phyloP scores from a whole-genome alignment of 495 filamentous ascomycete genomes.

The Acidiella bohemica region DNA sequence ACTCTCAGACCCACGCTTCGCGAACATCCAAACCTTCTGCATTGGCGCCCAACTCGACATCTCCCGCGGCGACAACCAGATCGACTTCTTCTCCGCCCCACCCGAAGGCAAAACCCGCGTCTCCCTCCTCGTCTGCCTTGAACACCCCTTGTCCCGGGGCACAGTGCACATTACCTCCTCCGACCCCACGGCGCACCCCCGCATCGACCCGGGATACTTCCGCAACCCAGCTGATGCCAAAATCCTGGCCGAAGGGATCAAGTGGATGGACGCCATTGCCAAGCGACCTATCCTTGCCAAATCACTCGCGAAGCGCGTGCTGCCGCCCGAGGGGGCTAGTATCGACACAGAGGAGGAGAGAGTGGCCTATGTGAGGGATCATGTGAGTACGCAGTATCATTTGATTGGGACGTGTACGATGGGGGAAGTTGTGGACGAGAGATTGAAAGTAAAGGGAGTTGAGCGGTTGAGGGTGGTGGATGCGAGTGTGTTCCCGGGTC shows the following conservation, averaged over 20 bases:
- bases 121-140: constrained; percentile 20
- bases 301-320: constrained; percentile 16
- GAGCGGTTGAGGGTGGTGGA: constrained; percentile 24
- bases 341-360: constrained; percentile 20
- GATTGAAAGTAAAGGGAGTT: constrained; percentile 24
- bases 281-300: constrained; percentile 16
- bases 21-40: constrained; percentile 23
- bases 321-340: constrained; percentile 10
- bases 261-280: constrained; percentile 21
- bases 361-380: constrained; percentile 18
- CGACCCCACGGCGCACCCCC: constrained; percentile 15
- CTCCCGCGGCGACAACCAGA: constrained; percentile 15
- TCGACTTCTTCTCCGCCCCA: constrained; percentile 17
- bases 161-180: constrained; percentile 21
- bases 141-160: constrained; percentile 21
- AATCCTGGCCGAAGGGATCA: constrained; percentile 19
- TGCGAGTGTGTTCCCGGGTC: constrained; percentile 23
- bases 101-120: constrained; percentile 19
- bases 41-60: constrained; percentile 21
- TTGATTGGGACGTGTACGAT: constrained; percentile 24
- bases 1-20: constrained; percentile 18
- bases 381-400: constrained; percentile 23
- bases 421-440: constrained; percentile 27
- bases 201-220: constrained; percentile 21
- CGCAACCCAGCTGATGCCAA: constrained; percentile 17